Percentiles rank a stretch among this genome's conserved stretches.
Conservation (phyloP, 2,329 filamentous ascomycete genomes). For the Fusarium odoratissimum region DNA sequence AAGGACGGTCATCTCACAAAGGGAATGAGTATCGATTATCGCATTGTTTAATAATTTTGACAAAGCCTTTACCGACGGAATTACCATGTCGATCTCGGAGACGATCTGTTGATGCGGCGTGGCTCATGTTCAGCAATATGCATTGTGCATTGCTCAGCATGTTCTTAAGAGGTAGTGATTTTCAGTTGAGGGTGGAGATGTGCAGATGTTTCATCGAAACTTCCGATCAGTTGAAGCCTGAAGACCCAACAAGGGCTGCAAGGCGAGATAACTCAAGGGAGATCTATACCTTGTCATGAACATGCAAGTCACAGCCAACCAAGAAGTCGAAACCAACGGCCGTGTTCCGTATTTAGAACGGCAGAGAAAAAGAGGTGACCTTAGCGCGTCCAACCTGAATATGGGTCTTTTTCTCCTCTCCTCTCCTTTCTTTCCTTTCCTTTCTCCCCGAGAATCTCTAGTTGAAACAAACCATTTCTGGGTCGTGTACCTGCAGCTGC, state of each 20-base stretch:
- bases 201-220: conserved; percentile 24
- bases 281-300: not conserved
- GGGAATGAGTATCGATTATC: conserved; percentile 1
- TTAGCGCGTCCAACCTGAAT: conserved; percentile 18
- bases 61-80: conserved; percentile 22
- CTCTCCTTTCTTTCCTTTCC: not conserved
- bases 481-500: conserved; percentile 15
- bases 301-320: conserved; percentile 9
- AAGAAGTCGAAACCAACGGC: conserved; percentile 11
- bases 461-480: conserved; percentile 28
- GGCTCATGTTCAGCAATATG: conserved; percentile 8
- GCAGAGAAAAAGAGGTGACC: not conserved
- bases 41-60: conserved; percentile 27
- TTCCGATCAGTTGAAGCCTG: conserved; percentile 1
- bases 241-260: not conserved
- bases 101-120: conserved; percentile 20
- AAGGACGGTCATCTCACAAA: not conserved
- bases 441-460: conserved; percentile 14
- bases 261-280: not conserved
- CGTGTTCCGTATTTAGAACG: conserved; percentile 24
- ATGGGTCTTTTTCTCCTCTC: conserved; percentile 7
- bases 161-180: conserved; percentile 15
- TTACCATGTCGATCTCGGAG: conserved; percentile 27
- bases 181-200: not conserved
- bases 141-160: conserved; percentile 13